phyloP scores from a whole-genome alignment of 2,329 filamentous ascomycete genomes.

The Gnomoniopsis smithogilvyi region DNA sequence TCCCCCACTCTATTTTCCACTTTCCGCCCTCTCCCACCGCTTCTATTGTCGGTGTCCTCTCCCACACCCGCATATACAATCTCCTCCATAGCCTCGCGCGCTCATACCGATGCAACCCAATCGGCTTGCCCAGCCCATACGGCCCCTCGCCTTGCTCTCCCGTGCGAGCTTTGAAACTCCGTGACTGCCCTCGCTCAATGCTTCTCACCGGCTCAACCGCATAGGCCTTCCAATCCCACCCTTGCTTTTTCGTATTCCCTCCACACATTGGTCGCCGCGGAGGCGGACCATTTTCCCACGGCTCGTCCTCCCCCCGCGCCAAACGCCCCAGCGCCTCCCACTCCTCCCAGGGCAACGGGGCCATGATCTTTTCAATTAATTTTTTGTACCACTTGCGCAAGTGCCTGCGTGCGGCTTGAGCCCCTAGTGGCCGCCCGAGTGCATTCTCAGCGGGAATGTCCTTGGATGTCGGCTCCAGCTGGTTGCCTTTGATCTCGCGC shows the following conservation, averaged over 20 bases:
- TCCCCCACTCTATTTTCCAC: slow-evolving; percentile 46
- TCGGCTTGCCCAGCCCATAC: slow-evolving; percentile 27
- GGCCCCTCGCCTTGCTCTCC: slow-evolving; percentile 34
- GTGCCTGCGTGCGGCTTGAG: slow-evolving; percentile 39
- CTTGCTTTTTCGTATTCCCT: background rate
- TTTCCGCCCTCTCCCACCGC: slow-evolving; percentile 18
- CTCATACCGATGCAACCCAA: slow-evolving; percentile 33
- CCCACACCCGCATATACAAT: slow-evolving; percentile 45
- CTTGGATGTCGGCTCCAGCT: slow-evolving; percentile 29
- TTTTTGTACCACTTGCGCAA: slow-evolving; percentile 45
- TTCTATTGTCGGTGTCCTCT: slow-evolving; percentile 40
- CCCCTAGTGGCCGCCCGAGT: slow-evolving; percentile 45
- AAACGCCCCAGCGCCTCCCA: slow-evolving; percentile 54
- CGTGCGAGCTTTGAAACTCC: slow-evolving; percentile 32
- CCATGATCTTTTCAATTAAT: slow-evolving; percentile 43
- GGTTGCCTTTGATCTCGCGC: slow-evolving; percentile 26
- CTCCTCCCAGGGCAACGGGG: slow-evolving; percentile 51
- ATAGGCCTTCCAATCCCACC: slow-evolving; percentile 42
- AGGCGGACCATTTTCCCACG: slow-evolving; percentile 34
- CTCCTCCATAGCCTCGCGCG: slow-evolving; percentile 41
- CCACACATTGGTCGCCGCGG: slow-evolving; percentile 22
- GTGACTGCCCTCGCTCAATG: slow-evolving; percentile 35
- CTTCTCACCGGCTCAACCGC: slow-evolving; percentile 35
- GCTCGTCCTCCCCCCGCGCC: slow-evolving; percentile 36
- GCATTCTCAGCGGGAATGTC: slow-evolving; percentile 41